Evolutionary conservation across 2,329 filamentous ascomycete genomes (phyloP).

Genomic region (Scytalidium sp.): DNA sequence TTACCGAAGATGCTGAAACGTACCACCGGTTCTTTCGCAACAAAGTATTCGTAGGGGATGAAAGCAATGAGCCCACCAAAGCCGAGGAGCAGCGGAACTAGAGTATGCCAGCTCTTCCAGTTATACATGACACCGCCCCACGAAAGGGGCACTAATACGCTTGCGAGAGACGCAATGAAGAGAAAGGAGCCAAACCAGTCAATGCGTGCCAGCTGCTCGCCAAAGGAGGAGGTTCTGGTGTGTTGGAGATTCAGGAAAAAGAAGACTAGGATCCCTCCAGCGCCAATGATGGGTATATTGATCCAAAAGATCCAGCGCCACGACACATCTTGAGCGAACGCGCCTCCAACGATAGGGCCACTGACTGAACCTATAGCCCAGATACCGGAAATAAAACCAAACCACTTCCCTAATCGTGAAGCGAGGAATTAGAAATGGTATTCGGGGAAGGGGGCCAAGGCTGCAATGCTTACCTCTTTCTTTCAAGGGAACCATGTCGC

Average conservation of each 20-base stretch:
- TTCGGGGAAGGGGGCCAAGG: not conserved
- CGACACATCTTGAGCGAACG: constrained; percentile 45
- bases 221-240: constrained; percentile 14
- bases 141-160: constrained; percentile 59
- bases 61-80: constrained; percentile 47
- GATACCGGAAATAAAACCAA: constrained; percentile 32
- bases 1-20: constrained; percentile 41
- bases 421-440: not conserved
- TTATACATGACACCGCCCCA: constrained; percentile 65
- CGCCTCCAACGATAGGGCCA: constrained; percentile 51
- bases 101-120: constrained; percentile 60
- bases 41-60: constrained; percentile 46
- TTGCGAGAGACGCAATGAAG: constrained; percentile 57
- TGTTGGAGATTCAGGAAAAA: constrained; percentile 24
- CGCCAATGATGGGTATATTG: constrained; percentile 24
- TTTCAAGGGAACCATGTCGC: constrained; percentile 42
- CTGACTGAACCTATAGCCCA: constrained; percentile 55
- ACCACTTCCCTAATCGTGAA: constrained; percentile 22
- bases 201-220: constrained; percentile 41
- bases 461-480: constrained; percentile 32
- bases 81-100: constrained; percentile 60
- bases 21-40: constrained; percentile 32
- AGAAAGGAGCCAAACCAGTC: constrained; percentile 62
- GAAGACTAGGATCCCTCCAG: constrained; percentile 18
- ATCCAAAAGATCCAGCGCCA: constrained; percentile 65